Evolutionary conservation across 805 yeast species (phyloP).

Genomic region (Lachancea mirantina): DNA sequence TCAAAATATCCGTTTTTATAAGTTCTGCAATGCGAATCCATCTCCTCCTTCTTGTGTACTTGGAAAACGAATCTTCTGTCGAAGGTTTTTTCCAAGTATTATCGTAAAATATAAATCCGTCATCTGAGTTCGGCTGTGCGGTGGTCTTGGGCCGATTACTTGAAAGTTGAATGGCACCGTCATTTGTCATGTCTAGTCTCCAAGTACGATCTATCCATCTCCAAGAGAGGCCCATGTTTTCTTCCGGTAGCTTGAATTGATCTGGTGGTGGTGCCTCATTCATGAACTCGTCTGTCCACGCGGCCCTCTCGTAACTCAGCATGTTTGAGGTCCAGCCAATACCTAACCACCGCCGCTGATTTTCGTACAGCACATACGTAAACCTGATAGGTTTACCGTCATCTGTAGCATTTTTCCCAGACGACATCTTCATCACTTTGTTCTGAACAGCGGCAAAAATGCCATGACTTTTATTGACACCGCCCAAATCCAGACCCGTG

Average conservation of each 20-base stretch:
- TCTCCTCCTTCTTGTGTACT: slow-evolving; percentile 88
- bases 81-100: slow-evolving; percentile 92
- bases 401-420: slow-evolving; percentile 19
- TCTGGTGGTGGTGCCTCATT: slow-evolving; percentile 79
- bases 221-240: slow-evolving; percentile 74
- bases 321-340: slow-evolving; percentile 96
- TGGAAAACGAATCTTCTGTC: slow-evolving; percentile 79
- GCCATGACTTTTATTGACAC: slow-evolving; percentile 35
- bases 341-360: slow-evolving; percentile 95
- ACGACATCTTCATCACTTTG: slow-evolving; percentile 31
- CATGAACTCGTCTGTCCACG: slow-evolving; percentile 95
- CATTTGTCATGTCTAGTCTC: slow-evolving; percentile 84
- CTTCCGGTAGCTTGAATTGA: slow-evolving; percentile 71
- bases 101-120: slow-evolving; percentile 83
- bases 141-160: slow-evolving; percentile 46
- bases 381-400: slow-evolving; percentile 58
- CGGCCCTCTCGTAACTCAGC: slow-evolving; percentile 84
- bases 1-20: slow-evolving; percentile 30
- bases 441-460: slow-evolving; percentile 39
- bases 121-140: slow-evolving; percentile 70
- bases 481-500: slow-evolving; percentile 78
- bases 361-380: slow-evolving; percentile 88
- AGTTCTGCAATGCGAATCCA: slow-evolving; percentile 95
- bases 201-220: slow-evolving; percentile 92
- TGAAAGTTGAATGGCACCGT: slow-evolving; percentile 71